Base-by-base conservation (phyloP, 176 grass and related monocot genomes). In the Hordeum vulgare region DNA sequence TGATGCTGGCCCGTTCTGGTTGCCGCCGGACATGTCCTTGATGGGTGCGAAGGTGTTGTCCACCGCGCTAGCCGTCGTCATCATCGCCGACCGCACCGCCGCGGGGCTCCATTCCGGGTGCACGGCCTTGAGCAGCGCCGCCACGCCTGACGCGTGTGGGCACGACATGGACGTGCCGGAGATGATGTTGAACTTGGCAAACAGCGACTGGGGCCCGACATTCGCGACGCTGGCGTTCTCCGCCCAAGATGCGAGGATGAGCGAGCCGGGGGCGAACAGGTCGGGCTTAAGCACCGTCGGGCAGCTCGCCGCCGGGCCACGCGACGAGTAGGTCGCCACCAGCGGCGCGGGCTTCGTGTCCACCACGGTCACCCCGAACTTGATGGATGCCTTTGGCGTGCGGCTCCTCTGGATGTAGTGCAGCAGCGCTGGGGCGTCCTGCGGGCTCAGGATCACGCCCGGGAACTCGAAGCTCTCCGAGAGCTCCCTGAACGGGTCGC, bases 211-310 rank as follows among this genome's bases (percentile, higher is more conserved):
- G 9, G 66, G 35, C 12, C 94, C 80, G 17, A 83, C 94, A 21
- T 5, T 13, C 29, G 60, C 68, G 0, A 86, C 88, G 25, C 74
- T 81, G 54, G 80, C 6, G 57, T 97, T 94, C 61, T 87, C 84
- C 2, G 91, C 78, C 94, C 94, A 94, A 0, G 94, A 88, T 7
- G 91, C 90, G 1, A 97, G 36, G 63, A 92, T 89, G 8, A 86
- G 74, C 8, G 90, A 84, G 18, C 92, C 92, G 6, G 92, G 92
- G 18, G 92, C 94, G 24, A 90, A 80, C 53, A 94, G n/a, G 72
- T 94, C 94, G 1, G 94, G 94, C 77, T 97, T 97, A 11, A 94
- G 84, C 23, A 97, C 88, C 58, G 61, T 75, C 25, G 88, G 92
- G 63, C 79, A 88, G 83, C 89, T 92, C 31, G 4, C n/a, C 20